Evolutionary conservation across 139 green algal species (phyloP), one percentile per base, ranked within the genome.

Genomic region (Diplosphaera chodatii): DNA sequence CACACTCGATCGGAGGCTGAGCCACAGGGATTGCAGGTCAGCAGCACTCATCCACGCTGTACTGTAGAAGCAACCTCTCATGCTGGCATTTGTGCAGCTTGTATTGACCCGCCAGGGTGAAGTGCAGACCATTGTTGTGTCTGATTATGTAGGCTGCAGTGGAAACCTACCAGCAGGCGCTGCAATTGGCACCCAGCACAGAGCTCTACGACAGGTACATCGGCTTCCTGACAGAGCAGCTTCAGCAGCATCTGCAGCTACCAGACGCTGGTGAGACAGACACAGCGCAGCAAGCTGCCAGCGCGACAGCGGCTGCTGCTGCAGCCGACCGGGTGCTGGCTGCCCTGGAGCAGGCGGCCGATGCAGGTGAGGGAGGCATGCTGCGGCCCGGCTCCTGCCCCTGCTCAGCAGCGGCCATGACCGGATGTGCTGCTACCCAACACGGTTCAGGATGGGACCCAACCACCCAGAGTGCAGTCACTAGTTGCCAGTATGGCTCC

Each of bases 141-240:
- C 37, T n/a, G 32, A 29, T 32, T 62, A 2, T 40, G 20, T 32
- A 64, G 23, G 70, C 33, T 10, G 76, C 59, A 4, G 30, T 71
- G 18, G 59, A 18, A 0, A 63, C 77, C 18, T 88, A 80, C n/a
- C 69, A 85, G 41, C 30, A 68, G 31, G 84, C 66, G 18, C 31
- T 90, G 55, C 2, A 3, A 1, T 16, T n/a, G 69, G 30, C 74
- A 16, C 80, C 55, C 23, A 69, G 32, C 1, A 0, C 72, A 1
- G 31, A 40, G 28, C 81, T 90, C 78, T 77, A 74, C 63, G 62
- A 70, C 15, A 32, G 77, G 40, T 84, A 80, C 33, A 65, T 70
- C 18, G 32, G 4, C 1, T 89, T 85, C 72, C 69, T 89, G 71
- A 29, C 71, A 25, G 55, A 77, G 67, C 65, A 55, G 67, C 65